Conservation (phyloP, 805 yeast genomes). For the Saccharomyces mikatae region DNA sequence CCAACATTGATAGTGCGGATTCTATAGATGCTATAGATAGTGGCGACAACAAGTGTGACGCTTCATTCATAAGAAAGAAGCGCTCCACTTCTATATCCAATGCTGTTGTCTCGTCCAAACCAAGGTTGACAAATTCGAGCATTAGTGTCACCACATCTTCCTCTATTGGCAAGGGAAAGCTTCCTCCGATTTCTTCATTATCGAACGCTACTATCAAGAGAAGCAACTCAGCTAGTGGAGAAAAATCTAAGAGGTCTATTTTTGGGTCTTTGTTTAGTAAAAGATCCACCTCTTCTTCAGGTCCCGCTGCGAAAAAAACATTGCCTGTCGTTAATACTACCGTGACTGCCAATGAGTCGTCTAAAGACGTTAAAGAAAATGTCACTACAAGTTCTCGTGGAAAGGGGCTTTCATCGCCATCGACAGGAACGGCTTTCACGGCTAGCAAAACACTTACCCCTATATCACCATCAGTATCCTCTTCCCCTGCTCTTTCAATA, state of each 20-base stretch:
- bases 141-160: not conserved
- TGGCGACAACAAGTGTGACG: not conserved
- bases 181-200: constrained; percentile 5
- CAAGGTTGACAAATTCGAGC: not conserved
- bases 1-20: not conserved
- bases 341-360: not conserved
- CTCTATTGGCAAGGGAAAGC: not conserved
- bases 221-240: constrained; percentile 14
- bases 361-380: not conserved
- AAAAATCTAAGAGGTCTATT: constrained; percentile 19
- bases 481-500: constrained; percentile 22
- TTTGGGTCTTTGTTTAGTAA: constrained; percentile 25
- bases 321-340: not conserved
- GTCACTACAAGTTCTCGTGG: not conserved
- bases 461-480: not conserved
- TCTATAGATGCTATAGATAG: not conserved
- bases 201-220: constrained; percentile 7
- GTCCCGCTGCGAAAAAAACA: not conserved
- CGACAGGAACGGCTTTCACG: not conserved
- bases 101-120: not conserved
- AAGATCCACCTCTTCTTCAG: constrained; percentile 6
- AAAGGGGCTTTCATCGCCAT: not conserved
- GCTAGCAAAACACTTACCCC: not conserved
- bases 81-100: constrained; percentile 3
- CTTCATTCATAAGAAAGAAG: not conserved